These are phyloP conservation scores for Ormosia semicastrata DNA, from an alignment of 306 rosid species.

Conservation along the genomic window DNA sequence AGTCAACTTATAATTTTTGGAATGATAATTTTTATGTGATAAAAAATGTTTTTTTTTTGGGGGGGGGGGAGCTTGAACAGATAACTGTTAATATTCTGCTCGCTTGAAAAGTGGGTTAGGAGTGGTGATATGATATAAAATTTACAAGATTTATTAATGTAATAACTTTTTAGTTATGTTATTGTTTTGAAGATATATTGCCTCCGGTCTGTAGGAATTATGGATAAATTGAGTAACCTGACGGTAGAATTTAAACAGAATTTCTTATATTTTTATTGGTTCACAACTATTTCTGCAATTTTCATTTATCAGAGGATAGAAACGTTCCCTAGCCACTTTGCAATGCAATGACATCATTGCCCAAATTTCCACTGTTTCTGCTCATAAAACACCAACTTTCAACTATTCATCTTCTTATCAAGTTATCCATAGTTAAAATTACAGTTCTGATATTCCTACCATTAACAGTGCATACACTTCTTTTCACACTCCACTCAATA, in stretches of 20 bases:
- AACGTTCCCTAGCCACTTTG: no score
- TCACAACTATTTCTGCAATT: neutral
- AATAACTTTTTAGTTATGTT: neutral
- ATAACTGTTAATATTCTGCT: neutral
- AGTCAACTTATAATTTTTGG: neutral
- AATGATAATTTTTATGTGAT: neutral
- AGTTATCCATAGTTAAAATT: no score
- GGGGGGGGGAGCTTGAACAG: neutral
- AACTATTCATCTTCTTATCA: no score
- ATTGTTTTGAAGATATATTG: slow-evolving; percentile 2
- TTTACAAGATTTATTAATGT: neutral
- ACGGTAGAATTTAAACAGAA: neutral
- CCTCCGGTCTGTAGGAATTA: neutral
- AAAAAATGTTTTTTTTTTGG: neutral
- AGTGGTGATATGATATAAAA: neutral
- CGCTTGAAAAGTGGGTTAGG: neutral
- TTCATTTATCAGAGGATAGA: no score
- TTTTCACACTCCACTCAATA: no score
- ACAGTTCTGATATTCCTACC: no score
- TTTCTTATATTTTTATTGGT: neutral
- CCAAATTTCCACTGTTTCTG: no score
- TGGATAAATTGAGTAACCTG: neutral
- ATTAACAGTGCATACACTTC: no score
- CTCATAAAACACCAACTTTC: no score
- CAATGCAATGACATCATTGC: no score